Conservation (phyloP, 2,329 filamentous ascomycete species). For the Aspergillus sp. region DNA sequence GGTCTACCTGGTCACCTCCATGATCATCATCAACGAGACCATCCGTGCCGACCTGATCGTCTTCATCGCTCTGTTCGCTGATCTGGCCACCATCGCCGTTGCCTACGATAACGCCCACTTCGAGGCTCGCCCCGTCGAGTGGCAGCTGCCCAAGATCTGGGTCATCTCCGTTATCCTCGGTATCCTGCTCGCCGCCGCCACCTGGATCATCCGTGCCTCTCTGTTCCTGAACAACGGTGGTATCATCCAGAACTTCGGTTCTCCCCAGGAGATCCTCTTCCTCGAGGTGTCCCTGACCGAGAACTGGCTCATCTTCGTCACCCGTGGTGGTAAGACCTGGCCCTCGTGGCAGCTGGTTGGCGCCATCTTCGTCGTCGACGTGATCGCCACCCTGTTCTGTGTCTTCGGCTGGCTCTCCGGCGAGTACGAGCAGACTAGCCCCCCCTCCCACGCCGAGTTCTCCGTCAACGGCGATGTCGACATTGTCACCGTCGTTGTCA, state of each 20-base stretch:
- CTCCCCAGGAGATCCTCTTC: slow-evolving; percentile 78
- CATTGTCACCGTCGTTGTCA: slow-evolving; percentile 54
- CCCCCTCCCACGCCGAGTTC: slow-evolving; percentile 28
- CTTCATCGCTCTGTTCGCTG: slow-evolving; percentile 76
- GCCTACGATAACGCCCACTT: slow-evolving; percentile 79
- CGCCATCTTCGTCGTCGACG: slow-evolving; percentile 71
- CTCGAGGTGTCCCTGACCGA: slow-evolving; percentile 87
- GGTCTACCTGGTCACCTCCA: slow-evolving; percentile 73
- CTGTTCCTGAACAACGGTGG: slow-evolving; percentile 69
- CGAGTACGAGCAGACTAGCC: slow-evolving; percentile 32
- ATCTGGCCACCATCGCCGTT: slow-evolving; percentile 75
- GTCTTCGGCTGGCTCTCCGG: slow-evolving; percentile 73
- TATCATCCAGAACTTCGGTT: slow-evolving; percentile 72
- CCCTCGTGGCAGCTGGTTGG: slow-evolving; percentile 72
- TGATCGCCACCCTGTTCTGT: slow-evolving; percentile 70
- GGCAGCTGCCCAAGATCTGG: slow-evolving; percentile 81
- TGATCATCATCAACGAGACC: slow-evolving; percentile 79
- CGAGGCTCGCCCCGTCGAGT: slow-evolving; percentile 72
- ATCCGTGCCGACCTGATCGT: slow-evolving; percentile 71
- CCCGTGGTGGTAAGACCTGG: slow-evolving; percentile 74
- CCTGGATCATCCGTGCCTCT: slow-evolving; percentile 71
- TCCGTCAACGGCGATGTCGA: slow-evolving; percentile 55
- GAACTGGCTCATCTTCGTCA: slow-evolving; percentile 98
- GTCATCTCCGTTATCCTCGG: slow-evolving; percentile 63
- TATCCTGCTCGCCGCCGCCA: slow-evolving; percentile 65